Percentiles rank a stretch among this genome's conserved stretches.
Conservation (phyloP, 2,329 filamentous ascomycete genomes). For the Geosmithia morbida region DNA sequence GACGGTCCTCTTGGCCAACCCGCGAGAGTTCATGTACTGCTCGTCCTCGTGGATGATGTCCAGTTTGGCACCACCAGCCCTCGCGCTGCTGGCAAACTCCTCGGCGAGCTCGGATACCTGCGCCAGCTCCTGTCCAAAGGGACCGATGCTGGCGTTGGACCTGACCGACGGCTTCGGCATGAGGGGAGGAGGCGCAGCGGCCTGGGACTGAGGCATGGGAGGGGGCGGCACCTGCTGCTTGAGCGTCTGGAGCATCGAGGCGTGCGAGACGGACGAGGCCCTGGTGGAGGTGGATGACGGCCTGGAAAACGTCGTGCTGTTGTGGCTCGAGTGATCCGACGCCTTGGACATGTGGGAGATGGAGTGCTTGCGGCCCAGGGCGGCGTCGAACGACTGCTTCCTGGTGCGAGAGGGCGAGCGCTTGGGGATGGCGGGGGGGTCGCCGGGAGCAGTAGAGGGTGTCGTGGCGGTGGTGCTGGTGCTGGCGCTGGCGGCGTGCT, state of each 20-base stretch:
- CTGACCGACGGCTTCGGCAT: conserved; percentile 8
- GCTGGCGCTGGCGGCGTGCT: neutral
- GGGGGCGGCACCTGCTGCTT: conserved; percentile 15
- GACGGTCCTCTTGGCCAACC: conserved; percentile 59
- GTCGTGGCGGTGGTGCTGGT: too few relatives aligned
- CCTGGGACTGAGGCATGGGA: conserved; percentile 3
- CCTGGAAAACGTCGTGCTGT: conserved; percentile 33
- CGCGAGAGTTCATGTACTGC: conserved; percentile 51
- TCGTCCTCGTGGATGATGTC: conserved; percentile 53
- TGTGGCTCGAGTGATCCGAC: conserved; percentile 30
- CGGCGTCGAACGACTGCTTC: conserved; percentile 55
- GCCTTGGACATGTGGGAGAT: conserved; percentile 42
- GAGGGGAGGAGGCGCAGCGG: neutral
- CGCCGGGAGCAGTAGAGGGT: conserved; percentile 16
- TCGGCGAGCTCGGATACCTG: conserved; percentile 89
- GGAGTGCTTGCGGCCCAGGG: conserved; percentile 52
- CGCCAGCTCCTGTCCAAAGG: conserved; percentile 85
- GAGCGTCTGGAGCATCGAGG: conserved; percentile 13
- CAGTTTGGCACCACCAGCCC: conserved; percentile 13
- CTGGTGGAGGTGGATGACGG: conserved; percentile 41
- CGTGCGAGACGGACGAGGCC: conserved; percentile 30
- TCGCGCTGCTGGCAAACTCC: conserved; percentile 57
- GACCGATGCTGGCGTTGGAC: conserved; percentile 26
- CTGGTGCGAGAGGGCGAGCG: conserved; percentile 82
- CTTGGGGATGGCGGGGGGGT: conserved; percentile 56